A percentile compares a stretch with the other conserved stretches of the same genome.
Evolutionary conservation across 257 asterid species (phyloP).

Genomic region (Nemophila menziesii): DNA sequence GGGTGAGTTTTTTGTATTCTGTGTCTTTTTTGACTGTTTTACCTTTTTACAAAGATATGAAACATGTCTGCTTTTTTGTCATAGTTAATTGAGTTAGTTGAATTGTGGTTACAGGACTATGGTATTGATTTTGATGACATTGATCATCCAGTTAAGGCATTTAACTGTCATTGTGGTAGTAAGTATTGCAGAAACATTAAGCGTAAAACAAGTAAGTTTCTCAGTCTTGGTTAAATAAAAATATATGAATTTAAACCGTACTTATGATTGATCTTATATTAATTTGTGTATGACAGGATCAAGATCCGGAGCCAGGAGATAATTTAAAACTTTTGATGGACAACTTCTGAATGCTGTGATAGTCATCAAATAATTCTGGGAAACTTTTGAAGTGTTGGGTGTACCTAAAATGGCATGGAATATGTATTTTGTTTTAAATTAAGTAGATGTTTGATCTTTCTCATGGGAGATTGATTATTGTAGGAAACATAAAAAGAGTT

Average conservation of each 20-base stretch:
- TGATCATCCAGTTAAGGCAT: conserved; percentile 73
- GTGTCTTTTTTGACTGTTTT: neutral
- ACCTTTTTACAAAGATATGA: too few relatives aligned
- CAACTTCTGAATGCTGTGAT: neutral
- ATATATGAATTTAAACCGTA: neutral
- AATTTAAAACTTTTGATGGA: neutral
- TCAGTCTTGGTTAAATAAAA: neutral
- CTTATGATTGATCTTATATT: neutral
- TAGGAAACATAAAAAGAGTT: neutral
- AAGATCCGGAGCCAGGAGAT: neutral
- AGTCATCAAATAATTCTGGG: neutral
- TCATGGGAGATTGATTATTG: neutral
- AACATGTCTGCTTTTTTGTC: too few relatives aligned
- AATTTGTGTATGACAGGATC: neutral
- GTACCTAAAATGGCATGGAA: neutral
- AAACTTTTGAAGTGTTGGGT: neutral
- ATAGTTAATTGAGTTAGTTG: conserved; percentile 8
- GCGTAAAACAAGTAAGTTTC: conserved; percentile 59
- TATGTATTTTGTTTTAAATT: neutral
- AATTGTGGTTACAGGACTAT: conserved; percentile 57
- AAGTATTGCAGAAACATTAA: conserved; percentile 69
- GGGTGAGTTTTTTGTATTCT: conserved; percentile 44
- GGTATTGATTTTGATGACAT: conserved; percentile 90
- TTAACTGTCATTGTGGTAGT: conserved; percentile 73
- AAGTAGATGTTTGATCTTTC: neutral